phyloP scores from a whole-genome alignment of 495 filamentous ascomycete genomes.

The Bathelium albidoporum region DNA sequence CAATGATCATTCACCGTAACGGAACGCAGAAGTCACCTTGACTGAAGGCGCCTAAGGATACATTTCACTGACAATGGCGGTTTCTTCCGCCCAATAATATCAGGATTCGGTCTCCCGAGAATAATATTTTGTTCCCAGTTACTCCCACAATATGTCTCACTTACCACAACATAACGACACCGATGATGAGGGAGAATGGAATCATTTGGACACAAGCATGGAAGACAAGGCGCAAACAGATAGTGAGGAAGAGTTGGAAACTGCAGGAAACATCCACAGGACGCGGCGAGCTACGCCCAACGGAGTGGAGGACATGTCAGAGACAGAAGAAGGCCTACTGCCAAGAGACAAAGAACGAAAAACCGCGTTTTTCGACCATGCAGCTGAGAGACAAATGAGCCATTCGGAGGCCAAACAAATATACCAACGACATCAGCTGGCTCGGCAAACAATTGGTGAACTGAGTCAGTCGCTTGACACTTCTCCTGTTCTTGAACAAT shows the following conservation, averaged over 20 bases:
- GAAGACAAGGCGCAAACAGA: background rate
- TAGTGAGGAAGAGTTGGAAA: background rate
- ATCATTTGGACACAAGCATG: background rate
- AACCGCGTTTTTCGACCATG: conserved; percentile 76
- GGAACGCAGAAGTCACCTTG: background rate
- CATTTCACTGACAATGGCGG: background rate
- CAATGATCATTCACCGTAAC: background rate
- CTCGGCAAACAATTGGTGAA: conserved; percentile 3
- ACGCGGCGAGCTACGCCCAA: background rate
- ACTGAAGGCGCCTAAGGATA: background rate
- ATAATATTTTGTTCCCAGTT: no score
- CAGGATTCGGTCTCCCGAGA: no score
- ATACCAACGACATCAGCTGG: conserved; percentile 78
- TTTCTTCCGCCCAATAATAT: no score
- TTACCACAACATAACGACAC: background rate
- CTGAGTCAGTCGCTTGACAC: background rate
- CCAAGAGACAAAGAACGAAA: conserved; percentile 64
- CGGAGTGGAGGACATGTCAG: background rate
- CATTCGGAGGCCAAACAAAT: conserved; percentile 89
- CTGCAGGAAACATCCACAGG: background rate
- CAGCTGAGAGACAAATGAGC: conserved; percentile 81
- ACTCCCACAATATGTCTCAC: background rate
- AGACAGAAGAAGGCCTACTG: conserved; percentile 42
- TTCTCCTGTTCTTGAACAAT: background rate
- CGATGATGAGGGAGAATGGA: background rate